phyloP scores from a whole-genome alignment of 768 basidiomycete species.

The Lepiota venenata region DNA sequence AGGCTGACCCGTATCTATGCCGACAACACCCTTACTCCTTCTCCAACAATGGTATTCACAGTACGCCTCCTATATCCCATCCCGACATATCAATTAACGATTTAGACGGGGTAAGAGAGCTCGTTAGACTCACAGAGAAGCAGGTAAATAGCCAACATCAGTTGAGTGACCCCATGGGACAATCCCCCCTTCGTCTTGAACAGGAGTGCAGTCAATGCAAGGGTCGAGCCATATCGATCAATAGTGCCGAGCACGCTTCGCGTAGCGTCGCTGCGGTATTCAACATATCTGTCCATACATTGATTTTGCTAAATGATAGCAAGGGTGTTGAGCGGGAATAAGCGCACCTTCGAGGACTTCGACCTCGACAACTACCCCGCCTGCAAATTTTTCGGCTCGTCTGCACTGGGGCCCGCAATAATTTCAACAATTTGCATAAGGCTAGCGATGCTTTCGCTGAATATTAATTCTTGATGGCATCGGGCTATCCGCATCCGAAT shows the following conservation, averaged over 20 bases:
- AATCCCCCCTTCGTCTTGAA: slow-evolving; percentile 21
- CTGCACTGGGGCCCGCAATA: slow-evolving; percentile 33
- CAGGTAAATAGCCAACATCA: slow-evolving; percentile 55
- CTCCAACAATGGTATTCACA: slow-evolving; percentile 46
- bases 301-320: background rate
- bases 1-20: slow-evolving; percentile 44
- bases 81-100: too few relatives aligned
- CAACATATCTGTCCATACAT: slow-evolving; percentile 54
- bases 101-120: background rate
- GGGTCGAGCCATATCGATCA: slow-evolving; percentile 54
- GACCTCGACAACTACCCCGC: slow-evolving; percentile 39
- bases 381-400: slow-evolving; percentile 39
- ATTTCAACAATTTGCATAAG: slow-evolving; percentile 33
- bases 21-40: slow-evolving; percentile 44
- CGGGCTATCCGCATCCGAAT: slow-evolving; percentile 10
- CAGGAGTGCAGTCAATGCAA: slow-evolving; percentile 39
- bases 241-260: slow-evolving; percentile 51
- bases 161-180: slow-evolving; percentile 42
- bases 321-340: background rate
- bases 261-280: slow-evolving; percentile 47
- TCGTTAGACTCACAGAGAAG: slow-evolving; percentile 32
- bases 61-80: slow-evolving; percentile 37
- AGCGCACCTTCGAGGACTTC: slow-evolving; percentile 37
- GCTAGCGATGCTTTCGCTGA: slow-evolving; percentile 21
- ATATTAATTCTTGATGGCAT: slow-evolving; percentile 12